A percentile compares a stretch with the other conserved stretches of the same genome.
Evolutionary conservation across 2,329 filamentous ascomycete species (phyloP).

Genomic region (Aureobasidium subglaciale): DNA sequence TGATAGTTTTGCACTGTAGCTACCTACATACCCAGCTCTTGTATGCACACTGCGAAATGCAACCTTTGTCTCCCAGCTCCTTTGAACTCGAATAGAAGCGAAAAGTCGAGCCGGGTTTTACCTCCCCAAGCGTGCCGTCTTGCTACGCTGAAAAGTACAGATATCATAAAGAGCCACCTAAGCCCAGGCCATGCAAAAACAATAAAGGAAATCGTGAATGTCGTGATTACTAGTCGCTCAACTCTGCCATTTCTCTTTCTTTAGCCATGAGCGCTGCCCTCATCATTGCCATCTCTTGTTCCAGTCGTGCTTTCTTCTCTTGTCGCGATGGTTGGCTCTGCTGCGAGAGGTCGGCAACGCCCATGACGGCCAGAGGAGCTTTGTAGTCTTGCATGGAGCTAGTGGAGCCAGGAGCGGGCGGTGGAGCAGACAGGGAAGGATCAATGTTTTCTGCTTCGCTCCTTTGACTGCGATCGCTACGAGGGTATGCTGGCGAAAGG

Average conservation of each 20-base stretch:
- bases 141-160: neutral
- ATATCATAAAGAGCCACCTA: neutral
- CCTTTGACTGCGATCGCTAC: slow-evolving; percentile 17
- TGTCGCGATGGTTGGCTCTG: slow-evolving; percentile 36
- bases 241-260: slow-evolving; percentile 60
- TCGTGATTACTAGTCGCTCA: slow-evolving; percentile 6
- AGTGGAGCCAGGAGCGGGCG: neutral
- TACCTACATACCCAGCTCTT: too few species aligned
- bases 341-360: slow-evolving; percentile 24
- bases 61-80: neutral
- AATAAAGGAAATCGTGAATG: neutral
- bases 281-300: slow-evolving; percentile 70
- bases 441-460: slow-evolving; percentile 26
- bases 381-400: slow-evolving; percentile 20
- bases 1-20: neutral
- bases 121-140: neutral
- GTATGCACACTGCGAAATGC: neutral
- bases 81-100: neutral
- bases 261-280: slow-evolving; percentile 64
- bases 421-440: slow-evolving; percentile 29
- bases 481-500: slow-evolving; percentile 20
- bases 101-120: neutral
- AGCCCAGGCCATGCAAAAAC: neutral
- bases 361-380: slow-evolving; percentile 30
- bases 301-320: slow-evolving; percentile 55